Conservation (phyloP, 768 basidiomycete genomes). For the Macrolepiota albuminosa region DNA sequence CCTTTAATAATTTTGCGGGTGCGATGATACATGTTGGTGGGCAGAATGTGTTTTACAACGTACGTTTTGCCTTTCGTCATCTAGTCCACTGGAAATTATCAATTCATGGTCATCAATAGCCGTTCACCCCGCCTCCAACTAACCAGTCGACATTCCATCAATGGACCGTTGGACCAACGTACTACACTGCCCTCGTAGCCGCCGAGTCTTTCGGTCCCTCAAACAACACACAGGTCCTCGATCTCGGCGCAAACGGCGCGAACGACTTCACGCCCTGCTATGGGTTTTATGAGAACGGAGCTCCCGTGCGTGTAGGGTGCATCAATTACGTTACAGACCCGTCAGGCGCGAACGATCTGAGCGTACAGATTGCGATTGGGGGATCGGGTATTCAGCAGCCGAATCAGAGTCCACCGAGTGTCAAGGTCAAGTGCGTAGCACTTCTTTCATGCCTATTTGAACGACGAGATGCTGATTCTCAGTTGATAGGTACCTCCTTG, state of each 20-base stretch:
- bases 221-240: slow-evolving; percentile 60
- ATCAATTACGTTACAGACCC: slow-evolving; percentile 71
- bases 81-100: not conserved
- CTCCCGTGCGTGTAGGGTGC: slow-evolving; percentile 54
- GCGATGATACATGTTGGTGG: slow-evolving; percentile 56
- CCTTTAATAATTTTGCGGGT: slow-evolving; percentile 46
- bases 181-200: slow-evolving; percentile 67
- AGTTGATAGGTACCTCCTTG: no score
- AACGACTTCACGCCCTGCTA: slow-evolving; percentile 56
- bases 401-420: slow-evolving; percentile 32
- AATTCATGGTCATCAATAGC: slow-evolving; percentile 25
- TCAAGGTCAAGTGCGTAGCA: slow-evolving; percentile 47
- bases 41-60: slow-evolving; percentile 62
- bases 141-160: slow-evolving; percentile 54
- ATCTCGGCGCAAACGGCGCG: slow-evolving; percentile 45
- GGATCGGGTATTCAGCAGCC: slow-evolving; percentile 19
- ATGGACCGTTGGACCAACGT: slow-evolving; percentile 73
- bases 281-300: slow-evolving; percentile 69
- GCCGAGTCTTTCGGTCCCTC: slow-evolving; percentile 65
- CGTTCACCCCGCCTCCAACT: slow-evolving; percentile 18
- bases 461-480: no score
- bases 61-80: slow-evolving; percentile 42
- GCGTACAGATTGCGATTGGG: slow-evolving; percentile 42
- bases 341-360: slow-evolving; percentile 49
- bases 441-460: not conserved